Conservation (phyloP, 495 filamentous ascomycete species). For the Wilcoxina mikolae region DNA sequence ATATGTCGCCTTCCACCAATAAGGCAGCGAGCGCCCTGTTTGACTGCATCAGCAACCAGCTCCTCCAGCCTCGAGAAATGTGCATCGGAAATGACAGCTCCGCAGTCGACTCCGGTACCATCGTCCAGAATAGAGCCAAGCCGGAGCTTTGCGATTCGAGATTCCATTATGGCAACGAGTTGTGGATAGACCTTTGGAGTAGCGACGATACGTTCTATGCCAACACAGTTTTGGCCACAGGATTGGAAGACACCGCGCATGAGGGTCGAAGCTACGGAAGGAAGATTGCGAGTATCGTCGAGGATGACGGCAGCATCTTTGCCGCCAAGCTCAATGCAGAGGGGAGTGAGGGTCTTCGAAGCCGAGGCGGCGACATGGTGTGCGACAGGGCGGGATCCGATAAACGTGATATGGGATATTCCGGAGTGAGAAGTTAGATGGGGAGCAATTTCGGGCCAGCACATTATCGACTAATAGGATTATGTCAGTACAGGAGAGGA, state of each 20-base stretch:
- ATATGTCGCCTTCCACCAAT: slow-evolving; percentile 56
- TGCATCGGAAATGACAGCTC: slow-evolving; percentile 70
- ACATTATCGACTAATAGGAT: slow-evolving; percentile 42
- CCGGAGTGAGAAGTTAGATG: slow-evolving; percentile 74
- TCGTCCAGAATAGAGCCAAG: slow-evolving; percentile 51
- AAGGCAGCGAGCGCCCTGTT: slow-evolving; percentile 62
- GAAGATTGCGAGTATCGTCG: slow-evolving; percentile 50
- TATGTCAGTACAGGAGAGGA: background rate
- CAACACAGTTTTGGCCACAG: slow-evolving; percentile 96
- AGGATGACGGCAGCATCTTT: slow-evolving; percentile 93
- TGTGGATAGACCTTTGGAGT: slow-evolving; percentile 55
- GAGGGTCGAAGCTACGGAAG: slow-evolving; percentile 59
- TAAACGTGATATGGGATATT: slow-evolving; percentile 91
- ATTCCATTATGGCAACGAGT: slow-evolving; percentile 54
- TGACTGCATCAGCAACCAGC: slow-evolving; percentile 62
- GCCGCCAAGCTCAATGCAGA: slow-evolving; percentile 80
- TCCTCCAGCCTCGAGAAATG: slow-evolving; percentile 54
- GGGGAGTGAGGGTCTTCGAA: slow-evolving; percentile 66
- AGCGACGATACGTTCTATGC: slow-evolving; percentile 83
- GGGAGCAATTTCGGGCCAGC: slow-evolving; percentile 69
- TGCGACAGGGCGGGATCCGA: slow-evolving; percentile 75
- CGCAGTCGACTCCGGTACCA: slow-evolving; percentile 52
- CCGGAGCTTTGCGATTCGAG: slow-evolving; percentile 55
- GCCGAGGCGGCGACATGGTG: slow-evolving; percentile 76
- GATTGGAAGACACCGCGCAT: slow-evolving; percentile 90